phyloP scores from a whole-genome alignment of 2,329 filamentous ascomycete genomes.

The Trichoderma breve region DNA sequence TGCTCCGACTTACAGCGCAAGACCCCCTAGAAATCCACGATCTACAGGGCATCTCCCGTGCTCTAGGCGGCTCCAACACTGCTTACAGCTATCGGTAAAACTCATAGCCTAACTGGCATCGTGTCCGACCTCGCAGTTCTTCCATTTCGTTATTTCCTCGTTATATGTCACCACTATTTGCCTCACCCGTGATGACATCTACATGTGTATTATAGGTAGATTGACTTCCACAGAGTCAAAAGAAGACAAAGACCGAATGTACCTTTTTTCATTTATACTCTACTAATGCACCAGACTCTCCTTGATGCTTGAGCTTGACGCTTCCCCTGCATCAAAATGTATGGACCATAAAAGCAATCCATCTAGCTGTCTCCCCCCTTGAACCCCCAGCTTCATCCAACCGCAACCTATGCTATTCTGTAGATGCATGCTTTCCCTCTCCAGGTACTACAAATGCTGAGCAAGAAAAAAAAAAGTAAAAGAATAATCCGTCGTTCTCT shows the following conservation, averaged over 20 bases:
- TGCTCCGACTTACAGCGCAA: not conserved
- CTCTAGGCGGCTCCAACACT: too few relatives aligned
- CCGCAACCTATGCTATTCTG: not conserved
- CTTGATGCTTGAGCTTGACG: not conserved
- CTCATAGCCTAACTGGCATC: not conserved
- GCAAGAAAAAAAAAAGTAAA: not conserved
- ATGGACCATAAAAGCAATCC: not conserved
- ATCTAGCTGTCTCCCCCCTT: not conserved
- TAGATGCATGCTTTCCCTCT: not conserved
- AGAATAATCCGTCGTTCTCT: slow-evolving; percentile 10
- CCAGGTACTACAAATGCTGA: not conserved
- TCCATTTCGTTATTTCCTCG: not conserved
- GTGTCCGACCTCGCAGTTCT: not conserved
- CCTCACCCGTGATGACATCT: not conserved
- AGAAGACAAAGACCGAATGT: not conserved
- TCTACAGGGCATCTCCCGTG: not conserved
- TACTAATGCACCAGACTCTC: not conserved
- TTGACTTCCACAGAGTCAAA: not conserved
- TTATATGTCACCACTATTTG: not conserved
- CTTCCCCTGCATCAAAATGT: not conserved
- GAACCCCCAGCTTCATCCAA: not conserved
- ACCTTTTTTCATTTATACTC: not conserved
- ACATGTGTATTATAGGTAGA: not conserved
- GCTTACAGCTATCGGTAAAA: not conserved
- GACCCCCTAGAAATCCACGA: not conserved